Evolutionary conservation across 129 eudicot species (phyloP), one percentile per base, ranked within the genome.

Genomic region (Helichrysum umbraculigerum): DNA sequence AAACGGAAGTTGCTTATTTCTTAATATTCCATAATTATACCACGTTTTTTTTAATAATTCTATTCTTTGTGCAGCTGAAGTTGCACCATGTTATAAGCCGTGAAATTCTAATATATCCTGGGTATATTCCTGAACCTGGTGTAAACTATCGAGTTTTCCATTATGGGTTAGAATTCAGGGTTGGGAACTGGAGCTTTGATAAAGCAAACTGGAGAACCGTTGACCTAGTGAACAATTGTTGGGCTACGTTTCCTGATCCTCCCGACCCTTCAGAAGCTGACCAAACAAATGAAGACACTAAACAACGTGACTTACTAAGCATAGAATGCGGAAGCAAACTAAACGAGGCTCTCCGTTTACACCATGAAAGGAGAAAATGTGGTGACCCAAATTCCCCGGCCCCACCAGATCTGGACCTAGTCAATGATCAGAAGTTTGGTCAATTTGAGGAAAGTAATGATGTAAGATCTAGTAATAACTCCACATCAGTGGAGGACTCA

Each of bases 221-320:
- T 71, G 99, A 94, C 77, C 73, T 94, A 73, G 89, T 91, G 39
- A 83, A 91, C 72, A 80, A 78, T 21, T 94, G 99, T 81, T 91
- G 99, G 99, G 87, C 97, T 15, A 87, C 85, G 85, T 94, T 94
- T 83, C 99, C 99, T 0, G 96, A 94, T 69, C 96, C 96, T 29
- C 98, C 97, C 7, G 97, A 85, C 30, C 88, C 90, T 12, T 84
- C 87, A 39, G 87, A 85, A 14, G 96, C 89, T 44, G 86, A 88
- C 76, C 90, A 52, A 66, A 80, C 88, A 17, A 81, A 84, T 20
- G 84, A 87, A 21, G 86, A 87, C 47, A 4, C 42, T 37, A 75
- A 59, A 56, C 81, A 84, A 73, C 91, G 97, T 5, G 96, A 93
- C 79, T 87, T 87, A 64, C 86, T 87, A 30, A 93, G 96, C 89